Evolutionary conservation across 2,329 filamentous ascomycete species (phyloP), one percentile per base, ranked within the genome.

Genomic region (Colletotrichum truncatum): DNA sequence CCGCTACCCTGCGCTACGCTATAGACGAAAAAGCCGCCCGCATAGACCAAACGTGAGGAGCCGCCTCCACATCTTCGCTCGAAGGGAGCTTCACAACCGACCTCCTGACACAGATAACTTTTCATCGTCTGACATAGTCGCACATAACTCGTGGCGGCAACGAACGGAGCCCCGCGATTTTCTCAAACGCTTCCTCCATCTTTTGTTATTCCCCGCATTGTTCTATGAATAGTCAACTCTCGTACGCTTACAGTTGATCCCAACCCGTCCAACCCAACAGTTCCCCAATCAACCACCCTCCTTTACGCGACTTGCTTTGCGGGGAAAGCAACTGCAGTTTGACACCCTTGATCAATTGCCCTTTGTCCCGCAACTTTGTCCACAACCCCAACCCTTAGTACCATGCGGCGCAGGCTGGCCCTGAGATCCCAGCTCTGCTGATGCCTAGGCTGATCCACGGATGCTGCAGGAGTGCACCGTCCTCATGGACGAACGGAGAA

Each of bases 61-160:
- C 28, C 6, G 51, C 32, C 57, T 63, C 63, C 63, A 63, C 63
- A 63, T 30, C 51, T 66, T 66, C 63, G 63, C 63, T 63, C 63
- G 63, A 66, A 66, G 36, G 63, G 63, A 66, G 43, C 58, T 66
- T 66, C 58, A 16, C 21, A 16, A 25, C n/a, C 41, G 43, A 25
- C 26, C 41, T 49, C 32, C 56, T 62, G 49, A 61, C 57, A 34
- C 49, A 55, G 32, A 62, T 18, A 30, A 65, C 26, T 32, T 21
- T n/a, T 39, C 49, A 36, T 23, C 46, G 26, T 51, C 57, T 51
- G 43, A 38, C 57, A 65, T 16, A 43, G 39, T 62, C 34, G 23
- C 16, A 49, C 58, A 56, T 43, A 38, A n/a, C 36, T 46, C 49
- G 34, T 25, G 43, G 28, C 58, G 36, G 34, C 43, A 56, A 18